These are phyloP conservation scores for Gaillardinia entomophila DNA, from an alignment of 805 yeast genomes.

Conservation along the genomic window DNA sequence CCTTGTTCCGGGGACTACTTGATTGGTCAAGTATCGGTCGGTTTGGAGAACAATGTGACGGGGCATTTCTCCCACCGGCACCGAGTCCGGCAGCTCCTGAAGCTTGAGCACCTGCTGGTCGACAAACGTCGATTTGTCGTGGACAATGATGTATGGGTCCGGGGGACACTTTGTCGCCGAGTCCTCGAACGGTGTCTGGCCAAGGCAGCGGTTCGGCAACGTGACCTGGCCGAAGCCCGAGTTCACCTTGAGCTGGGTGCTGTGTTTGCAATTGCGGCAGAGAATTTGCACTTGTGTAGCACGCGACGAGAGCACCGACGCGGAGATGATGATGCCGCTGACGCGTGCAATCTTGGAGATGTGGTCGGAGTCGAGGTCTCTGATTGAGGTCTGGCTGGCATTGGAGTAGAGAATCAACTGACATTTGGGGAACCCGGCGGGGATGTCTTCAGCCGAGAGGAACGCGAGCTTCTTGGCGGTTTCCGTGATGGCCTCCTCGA, in stretches of 20 bases:
- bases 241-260: constrained; percentile 55
- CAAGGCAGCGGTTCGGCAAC: constrained; percentile 63
- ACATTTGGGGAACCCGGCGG: constrained; percentile 64
- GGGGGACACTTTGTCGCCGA: constrained; percentile 66
- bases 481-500: constrained; percentile 77
- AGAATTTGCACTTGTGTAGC: constrained; percentile 79
- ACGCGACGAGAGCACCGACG: constrained; percentile 82
- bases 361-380: constrained; percentile 81
- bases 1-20: constrained; percentile 90
- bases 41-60: constrained; percentile 83
- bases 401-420: constrained; percentile 75
- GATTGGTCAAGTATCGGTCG: constrained; percentile 85
- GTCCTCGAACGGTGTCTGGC: constrained; percentile 34
- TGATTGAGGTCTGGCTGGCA: constrained; percentile 64
- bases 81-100: constrained; percentile 98
- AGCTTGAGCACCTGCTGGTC: constrained; percentile 92
- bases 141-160: constrained; percentile 90
- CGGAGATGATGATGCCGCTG: constrained; percentile 89
- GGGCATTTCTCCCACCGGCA: constrained; percentile 99
- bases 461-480: constrained; percentile 72
- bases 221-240: constrained; percentile 68
- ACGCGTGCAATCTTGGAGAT: constrained; percentile 86
- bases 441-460: constrained; percentile 47
- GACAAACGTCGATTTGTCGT: constrained; percentile 87
- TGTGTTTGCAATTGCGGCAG: constrained; percentile 85